Evolutionary conservation across 2,329 filamentous ascomycete species (phyloP).

Genomic region (Truncatella angustata): DNA sequence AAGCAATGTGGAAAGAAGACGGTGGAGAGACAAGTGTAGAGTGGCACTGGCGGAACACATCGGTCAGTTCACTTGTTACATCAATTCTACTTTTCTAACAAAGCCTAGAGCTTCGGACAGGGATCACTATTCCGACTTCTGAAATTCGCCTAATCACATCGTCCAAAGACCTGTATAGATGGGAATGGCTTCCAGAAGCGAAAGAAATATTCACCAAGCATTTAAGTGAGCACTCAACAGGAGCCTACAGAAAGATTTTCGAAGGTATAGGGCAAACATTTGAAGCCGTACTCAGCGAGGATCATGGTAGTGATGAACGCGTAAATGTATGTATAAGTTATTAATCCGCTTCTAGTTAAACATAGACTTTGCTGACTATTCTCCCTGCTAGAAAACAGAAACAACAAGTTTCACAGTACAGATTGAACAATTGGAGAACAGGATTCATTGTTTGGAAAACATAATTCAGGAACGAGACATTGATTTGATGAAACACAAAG

Average conservation of each 20-base stretch:
- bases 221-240: conserved; percentile 1
- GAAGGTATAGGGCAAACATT: conserved; percentile 1
- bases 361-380: not conserved
- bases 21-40: too few species aligned
- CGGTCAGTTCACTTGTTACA: too few species aligned
- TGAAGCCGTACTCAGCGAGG: not conserved
- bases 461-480: not conserved
- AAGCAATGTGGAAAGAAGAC: too few species aligned
- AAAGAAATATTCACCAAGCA: not conserved
- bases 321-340: not conserved
- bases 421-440: not conserved
- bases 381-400: not conserved
- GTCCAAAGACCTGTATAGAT: too few species aligned
- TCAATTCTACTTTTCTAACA: too few species aligned
- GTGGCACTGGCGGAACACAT: too few species aligned
- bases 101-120: too few species aligned
- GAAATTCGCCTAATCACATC: too few species aligned
- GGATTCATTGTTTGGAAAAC: not conserved
- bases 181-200: not conserved
- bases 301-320: not conserved
- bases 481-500: not conserved
- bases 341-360: not conserved
- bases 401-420: not conserved
- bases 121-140: too few species aligned
- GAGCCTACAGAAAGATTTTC: not conserved